phyloP scores from a whole-genome alignment of 495 filamentous ascomycete genomes.

The Astrothelium macrocarpum region DNA sequence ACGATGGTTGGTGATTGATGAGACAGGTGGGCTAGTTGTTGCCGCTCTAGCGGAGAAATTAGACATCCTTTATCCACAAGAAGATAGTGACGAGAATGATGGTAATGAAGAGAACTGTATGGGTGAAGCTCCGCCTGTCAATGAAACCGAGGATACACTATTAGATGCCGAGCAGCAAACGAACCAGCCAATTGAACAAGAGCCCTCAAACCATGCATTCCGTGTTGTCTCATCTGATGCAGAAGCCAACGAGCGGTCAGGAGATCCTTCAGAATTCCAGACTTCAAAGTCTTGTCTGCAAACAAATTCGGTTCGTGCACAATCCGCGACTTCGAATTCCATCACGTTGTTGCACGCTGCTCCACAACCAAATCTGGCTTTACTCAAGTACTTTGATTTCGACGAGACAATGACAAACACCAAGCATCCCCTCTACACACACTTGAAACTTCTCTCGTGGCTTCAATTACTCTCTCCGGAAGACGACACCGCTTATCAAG shows the following conservation, averaged over 20 bases:
- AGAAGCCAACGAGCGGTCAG: not conserved
- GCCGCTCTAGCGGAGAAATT: constrained; percentile 87
- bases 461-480: constrained; percentile 73
- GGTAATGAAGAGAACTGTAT: not conserved
- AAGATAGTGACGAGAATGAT: constrained; percentile 15
- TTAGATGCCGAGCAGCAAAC: not conserved
- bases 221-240: not conserved
- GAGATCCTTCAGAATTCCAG: not conserved
- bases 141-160: not conserved
- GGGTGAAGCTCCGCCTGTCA: not conserved
- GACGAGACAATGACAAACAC: constrained; percentile 57
- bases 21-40: constrained; percentile 76
- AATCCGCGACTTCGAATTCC: constrained; percentile 56
- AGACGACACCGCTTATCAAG: constrained; percentile 58
- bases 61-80: constrained; percentile 60
- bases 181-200: not conserved
- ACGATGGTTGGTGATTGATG: constrained; percentile 82
- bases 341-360: constrained; percentile 83
- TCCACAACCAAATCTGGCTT: constrained; percentile 75
- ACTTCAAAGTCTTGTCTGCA: not conserved
- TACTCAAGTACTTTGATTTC: constrained; percentile 80
- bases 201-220: not conserved
- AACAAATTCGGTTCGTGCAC: not conserved
- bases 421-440: constrained; percentile 67
- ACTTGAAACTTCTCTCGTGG: constrained; percentile 80